Conservation (phyloP, 306 rosid species). For the Castanopsis chinensis region DNA sequence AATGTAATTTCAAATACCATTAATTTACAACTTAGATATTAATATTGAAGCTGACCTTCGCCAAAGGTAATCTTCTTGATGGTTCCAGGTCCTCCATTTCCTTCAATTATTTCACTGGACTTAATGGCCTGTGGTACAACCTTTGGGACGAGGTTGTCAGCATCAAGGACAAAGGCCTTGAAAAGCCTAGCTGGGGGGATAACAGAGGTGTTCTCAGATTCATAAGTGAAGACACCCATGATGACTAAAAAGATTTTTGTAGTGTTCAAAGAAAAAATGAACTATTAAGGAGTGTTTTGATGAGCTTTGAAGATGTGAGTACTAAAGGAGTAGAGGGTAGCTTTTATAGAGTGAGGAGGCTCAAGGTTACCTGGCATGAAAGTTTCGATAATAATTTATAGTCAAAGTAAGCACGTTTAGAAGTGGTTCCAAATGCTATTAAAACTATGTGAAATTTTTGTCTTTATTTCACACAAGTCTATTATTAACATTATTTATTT, state of each 20-base stretch:
- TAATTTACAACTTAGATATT: too few species aligned
- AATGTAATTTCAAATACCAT: too few species aligned
- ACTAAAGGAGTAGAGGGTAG: not conserved
- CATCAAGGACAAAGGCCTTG: too few species aligned
- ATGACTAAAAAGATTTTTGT: not conserved
- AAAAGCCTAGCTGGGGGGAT: not conserved
- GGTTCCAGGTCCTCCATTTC: too few species aligned
- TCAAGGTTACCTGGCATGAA: not conserved
- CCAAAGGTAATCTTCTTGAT: too few species aligned
- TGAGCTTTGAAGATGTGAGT: not conserved
- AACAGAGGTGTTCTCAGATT: constrained; percentile 9
- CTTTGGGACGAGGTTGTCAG: too few species aligned
- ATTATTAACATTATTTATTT: too few species aligned
- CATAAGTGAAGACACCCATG: constrained; percentile 39
- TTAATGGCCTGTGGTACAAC: too few species aligned
- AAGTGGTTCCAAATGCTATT: not conserved
- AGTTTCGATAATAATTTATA: not conserved
- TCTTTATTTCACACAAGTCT: too few species aligned
- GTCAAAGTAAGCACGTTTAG: not conserved
- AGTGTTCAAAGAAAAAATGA: not conserved
- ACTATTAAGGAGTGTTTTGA: not conserved
- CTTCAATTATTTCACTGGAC: too few species aligned
- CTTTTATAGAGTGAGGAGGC: not conserved
- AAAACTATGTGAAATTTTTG: too few species aligned
- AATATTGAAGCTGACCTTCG: not conserved